phyloP scores from a whole-genome alignment of 1,139 yeast species.

The Suhomyces bribrorum region DNA sequence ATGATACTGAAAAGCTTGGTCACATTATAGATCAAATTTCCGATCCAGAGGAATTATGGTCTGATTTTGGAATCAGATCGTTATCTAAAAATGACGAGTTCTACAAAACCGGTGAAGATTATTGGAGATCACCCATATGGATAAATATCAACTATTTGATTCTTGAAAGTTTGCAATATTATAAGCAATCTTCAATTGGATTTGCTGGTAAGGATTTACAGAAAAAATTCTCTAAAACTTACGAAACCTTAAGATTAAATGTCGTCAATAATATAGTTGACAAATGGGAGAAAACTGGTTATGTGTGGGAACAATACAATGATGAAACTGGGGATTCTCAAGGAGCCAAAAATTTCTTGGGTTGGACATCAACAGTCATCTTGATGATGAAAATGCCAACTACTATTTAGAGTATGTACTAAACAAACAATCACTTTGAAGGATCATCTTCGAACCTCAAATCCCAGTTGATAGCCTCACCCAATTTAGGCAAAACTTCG shows the following conservation, averaged over 20 bases:
- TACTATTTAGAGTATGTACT: constrained; percentile 19
- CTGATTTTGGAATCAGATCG: constrained; percentile 79
- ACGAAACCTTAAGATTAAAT: constrained; percentile 60
- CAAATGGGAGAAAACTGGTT: constrained; percentile 76
- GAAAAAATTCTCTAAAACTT: constrained; percentile 41
- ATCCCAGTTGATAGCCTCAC: constrained; percentile 94
- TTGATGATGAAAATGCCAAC: constrained; percentile 83
- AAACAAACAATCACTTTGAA: constrained; percentile 24
- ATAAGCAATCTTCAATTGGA: constrained; percentile 26
- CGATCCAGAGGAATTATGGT: constrained; percentile 76
- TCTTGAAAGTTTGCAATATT: constrained; percentile 67
- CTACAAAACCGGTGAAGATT: constrained; percentile 82
- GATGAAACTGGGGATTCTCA: constrained; percentile 72
- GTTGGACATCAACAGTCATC: constrained; percentile 88
- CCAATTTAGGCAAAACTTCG: constrained; percentile 83
- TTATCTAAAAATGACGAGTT: constrained; percentile 65
- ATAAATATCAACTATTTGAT: constrained; percentile 83
- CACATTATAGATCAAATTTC: constrained; percentile 57
- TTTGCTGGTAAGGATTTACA: constrained; percentile 29
- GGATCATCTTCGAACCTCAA: constrained; percentile 75
- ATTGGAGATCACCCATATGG: constrained; percentile 98
- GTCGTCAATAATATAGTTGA: constrained; percentile 66
- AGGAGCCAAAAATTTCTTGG: constrained; percentile 88
- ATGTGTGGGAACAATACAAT: constrained; percentile 89
- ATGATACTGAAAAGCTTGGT: constrained; percentile 50